Base-by-base conservation (phyloP, 768 basidiomycete genomes). In the Clavulina sp. region DNA sequence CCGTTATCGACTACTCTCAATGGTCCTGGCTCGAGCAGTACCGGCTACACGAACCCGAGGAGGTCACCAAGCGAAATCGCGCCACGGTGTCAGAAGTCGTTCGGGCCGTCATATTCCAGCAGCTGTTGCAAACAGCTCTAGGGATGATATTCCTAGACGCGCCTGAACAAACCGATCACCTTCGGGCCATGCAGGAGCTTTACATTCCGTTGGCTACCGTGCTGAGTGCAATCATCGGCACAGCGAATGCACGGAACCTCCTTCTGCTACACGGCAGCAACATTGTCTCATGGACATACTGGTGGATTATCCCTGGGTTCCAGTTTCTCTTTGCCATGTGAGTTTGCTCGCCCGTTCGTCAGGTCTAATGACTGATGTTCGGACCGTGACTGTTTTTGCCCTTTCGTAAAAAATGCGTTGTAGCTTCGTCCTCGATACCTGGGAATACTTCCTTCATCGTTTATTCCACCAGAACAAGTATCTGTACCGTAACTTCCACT, bases 381-480 rank as follows among this genome's bases (percentile, higher is more conserved):
- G 9, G 19, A n/a, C 19, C 4, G 23, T 6, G 34, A 1, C 26
- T 48, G 28, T 16, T 31, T n/a, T n/a, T 43, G 1, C 41, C 3
- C 49, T 3, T 32, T 28, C 29, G 4, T 28, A 36, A 32, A 41
- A 23, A 49, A n/a, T n/a, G 40, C n/a, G 23, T 19, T 23, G 2
- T 55, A 93, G 95, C 70, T 85, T 95, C 65, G 61, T 91, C 53
- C 80, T 97, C 58, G 95, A 99, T 68, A 91, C 91, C 30, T 96
- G 89, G 89, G 92, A 99, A 64, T 99, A 97, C 66, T 91, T 92
- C 68, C 70, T 88, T 19, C 95, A 99, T 63, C 87, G 93, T 34
- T 65, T 70, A 40, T 87, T 95, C 81, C 95, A 97, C 68, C 67
- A 76, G 59, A 87, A 86, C 70, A 84, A 79, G 57, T 96, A 76